Evolutionary conservation across 2,329 filamentous ascomycete genomes (phyloP).

Genomic region (Fusarium fujikuroi): DNA sequence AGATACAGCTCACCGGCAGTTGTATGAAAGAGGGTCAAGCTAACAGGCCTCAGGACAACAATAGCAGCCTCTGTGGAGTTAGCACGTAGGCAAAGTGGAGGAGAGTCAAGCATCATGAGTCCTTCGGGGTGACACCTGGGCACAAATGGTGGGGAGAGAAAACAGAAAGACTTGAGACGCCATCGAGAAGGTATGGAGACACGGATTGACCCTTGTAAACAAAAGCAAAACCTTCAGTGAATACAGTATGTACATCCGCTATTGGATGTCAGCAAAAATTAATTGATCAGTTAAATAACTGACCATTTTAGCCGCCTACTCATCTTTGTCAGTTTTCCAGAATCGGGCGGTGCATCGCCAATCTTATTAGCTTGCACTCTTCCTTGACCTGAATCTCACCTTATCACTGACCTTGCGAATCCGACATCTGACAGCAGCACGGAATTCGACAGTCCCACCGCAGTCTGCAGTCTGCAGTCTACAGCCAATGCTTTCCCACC

Average conservation of each 20-base stretch:
- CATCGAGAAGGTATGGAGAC: slow-evolving; percentile 36
- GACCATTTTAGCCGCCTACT: background rate
- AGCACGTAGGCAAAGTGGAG: slow-evolving; percentile 24
- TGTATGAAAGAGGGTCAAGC: slow-evolving; percentile 35
- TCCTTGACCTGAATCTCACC: slow-evolving; percentile 28
- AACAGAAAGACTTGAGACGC: slow-evolving; percentile 22
- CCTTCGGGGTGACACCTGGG: slow-evolving; percentile 13
- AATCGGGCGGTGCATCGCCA: slow-evolving; percentile 36
- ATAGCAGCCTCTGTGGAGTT: slow-evolving; percentile 38
- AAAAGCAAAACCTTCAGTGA: background rate
- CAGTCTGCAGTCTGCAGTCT: background rate
- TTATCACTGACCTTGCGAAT: slow-evolving; percentile 24
- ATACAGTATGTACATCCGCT: background rate
- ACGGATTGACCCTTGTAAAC: slow-evolving; percentile 32
- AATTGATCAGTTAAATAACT: background rate
- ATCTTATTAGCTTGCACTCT: slow-evolving; percentile 28
- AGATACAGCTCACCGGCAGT: slow-evolving; percentile 26
- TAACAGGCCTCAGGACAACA: slow-evolving; percentile 38
- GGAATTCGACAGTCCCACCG: slow-evolving; percentile 5
- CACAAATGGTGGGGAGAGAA: slow-evolving; percentile 21
- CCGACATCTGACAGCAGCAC: slow-evolving; percentile 21
- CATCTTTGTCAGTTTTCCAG: slow-evolving; percentile 30
- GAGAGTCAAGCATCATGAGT: slow-evolving; percentile 18
- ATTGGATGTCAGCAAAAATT: background rate
- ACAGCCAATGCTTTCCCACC: slow-evolving; percentile 7